These are phyloP conservation scores for Sclerotinia glacialis DNA, from an alignment of 2,329 filamentous ascomycete genomes.

Conservation along the genomic window DNA sequence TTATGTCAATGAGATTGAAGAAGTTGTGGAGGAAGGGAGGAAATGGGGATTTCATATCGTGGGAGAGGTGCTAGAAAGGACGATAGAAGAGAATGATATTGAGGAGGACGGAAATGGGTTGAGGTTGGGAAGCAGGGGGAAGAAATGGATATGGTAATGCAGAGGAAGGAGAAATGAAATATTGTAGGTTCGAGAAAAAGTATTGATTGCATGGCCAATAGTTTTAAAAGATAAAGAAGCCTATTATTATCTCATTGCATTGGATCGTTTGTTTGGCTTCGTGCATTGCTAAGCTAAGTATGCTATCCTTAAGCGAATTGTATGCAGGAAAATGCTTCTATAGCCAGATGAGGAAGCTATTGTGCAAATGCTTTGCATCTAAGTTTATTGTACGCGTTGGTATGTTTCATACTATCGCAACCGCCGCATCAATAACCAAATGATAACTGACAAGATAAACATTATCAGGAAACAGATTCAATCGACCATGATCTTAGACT, in stretches of 20 bases:
- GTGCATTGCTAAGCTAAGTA: not conserved
- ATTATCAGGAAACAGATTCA: not conserved
- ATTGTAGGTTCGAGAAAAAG: not conserved
- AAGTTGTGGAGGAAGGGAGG: conserved; percentile 51
- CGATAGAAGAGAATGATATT: conserved; percentile 46
- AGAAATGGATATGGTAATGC: conserved; percentile 60
- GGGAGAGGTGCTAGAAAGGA: conserved; percentile 44
- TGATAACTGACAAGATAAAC: not conserved
- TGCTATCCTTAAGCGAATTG: not conserved
- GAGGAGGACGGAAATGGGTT: conserved; percentile 44
- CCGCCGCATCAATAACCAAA: not conserved
- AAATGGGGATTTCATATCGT: conserved; percentile 47
- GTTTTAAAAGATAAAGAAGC: not conserved
- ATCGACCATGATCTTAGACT: not conserved
- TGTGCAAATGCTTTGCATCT: conserved; percentile 4
- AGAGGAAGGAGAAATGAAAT: conserved; percentile 19
- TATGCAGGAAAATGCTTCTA: not conserved
- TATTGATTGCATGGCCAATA: not conserved
- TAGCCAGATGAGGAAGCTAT: not conserved
- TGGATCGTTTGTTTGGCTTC: not conserved
- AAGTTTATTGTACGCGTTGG: not conserved
- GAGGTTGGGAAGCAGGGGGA: conserved; percentile 56
- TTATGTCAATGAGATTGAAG: conserved; percentile 52
- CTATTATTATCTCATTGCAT: not conserved
- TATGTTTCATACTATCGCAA: not conserved